Evolutionary conservation across 495 filamentous ascomycete species (phyloP).

Genomic region (Cudoniella acicularis): DNA sequence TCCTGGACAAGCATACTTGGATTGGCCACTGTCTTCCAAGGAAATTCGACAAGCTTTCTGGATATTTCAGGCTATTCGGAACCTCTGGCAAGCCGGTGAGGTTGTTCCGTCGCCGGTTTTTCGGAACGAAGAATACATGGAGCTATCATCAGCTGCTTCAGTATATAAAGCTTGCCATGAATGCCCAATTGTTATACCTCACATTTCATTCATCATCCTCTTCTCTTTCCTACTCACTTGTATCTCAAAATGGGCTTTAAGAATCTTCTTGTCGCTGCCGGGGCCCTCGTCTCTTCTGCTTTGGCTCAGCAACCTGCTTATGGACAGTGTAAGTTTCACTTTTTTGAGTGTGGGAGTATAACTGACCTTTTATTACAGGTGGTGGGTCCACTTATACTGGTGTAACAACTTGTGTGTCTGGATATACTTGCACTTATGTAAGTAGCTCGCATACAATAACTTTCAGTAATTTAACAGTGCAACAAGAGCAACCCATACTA

Average conservation of each 20-base stretch:
- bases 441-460: no score
- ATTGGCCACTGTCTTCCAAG: neutral
- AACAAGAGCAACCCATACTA: no score
- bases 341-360: neutral
- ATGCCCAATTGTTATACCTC: neutral
- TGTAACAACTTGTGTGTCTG: constrained; percentile 23
- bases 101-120: neutral
- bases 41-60: neutral
- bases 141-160: neutral
- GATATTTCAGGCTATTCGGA: neutral
- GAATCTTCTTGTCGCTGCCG: constrained; percentile 2
- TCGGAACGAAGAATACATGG: neutral
- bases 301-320: constrained; percentile 7
- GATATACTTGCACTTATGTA: constrained; percentile 24
- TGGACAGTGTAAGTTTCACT: constrained; percentile 8
- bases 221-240: neutral
- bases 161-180: neutral
- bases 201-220: neutral
- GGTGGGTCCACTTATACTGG: constrained; percentile 20
- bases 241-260: constrained; percentile 3
- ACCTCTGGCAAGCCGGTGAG: neutral
- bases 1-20: neutral
- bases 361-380: neutral
- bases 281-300: constrained; percentile 1
- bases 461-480: no score